Base-by-base conservation (phyloP, 805 yeast genomes). In the Ogataea glucozyma region DNA sequence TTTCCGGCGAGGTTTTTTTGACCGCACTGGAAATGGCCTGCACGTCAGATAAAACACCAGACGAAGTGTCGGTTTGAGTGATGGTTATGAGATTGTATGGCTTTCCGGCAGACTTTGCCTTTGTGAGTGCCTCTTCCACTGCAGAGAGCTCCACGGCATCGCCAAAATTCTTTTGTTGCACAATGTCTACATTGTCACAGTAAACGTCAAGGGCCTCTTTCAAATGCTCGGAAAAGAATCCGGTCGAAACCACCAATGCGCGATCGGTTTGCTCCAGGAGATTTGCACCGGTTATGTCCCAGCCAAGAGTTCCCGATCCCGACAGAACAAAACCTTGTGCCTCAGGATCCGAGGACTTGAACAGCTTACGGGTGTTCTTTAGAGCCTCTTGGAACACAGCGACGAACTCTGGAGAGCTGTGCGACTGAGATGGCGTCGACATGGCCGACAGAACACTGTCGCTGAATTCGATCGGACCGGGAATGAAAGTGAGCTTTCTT, bases 11-110 rank as follows among this genome's bases (percentile, higher is more conserved):
- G 2, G 73, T 67, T 49, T 68, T 59, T 56, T 80, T 78, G 46
- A 86, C 83, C n/a, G 82, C 52, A 40, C 65, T 67, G 20, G 95
- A 66, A 44, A 89, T 73, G 13, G 71, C 69, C 58, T 78, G 71
- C 49, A 91, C 81, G 58, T 86, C 84, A 33, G 82, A 71, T 30
- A 89, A 77, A 31, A 91, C 96, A n/a, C 96, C 95, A 26, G 97
- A 88, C 2, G 97, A 88, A 33, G 98, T 93, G 65, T 93, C 99
- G 27, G 93, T 97, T 56, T 91, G 98, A 31, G 97, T 91, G 57
- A 90, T 76, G 36, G 96, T 88, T 54, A 91, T 74, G 40, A 86
- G 75, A 49, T 76, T 62, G 70, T 85, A 91, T 20, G 54, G 52
- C 14, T 43, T 42, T 16, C 44, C 49, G 14, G 46, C 31, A 3